Base-by-base conservation (phyloP, 176 grass and related monocot genomes). In the Ensete glaucum region DNA sequence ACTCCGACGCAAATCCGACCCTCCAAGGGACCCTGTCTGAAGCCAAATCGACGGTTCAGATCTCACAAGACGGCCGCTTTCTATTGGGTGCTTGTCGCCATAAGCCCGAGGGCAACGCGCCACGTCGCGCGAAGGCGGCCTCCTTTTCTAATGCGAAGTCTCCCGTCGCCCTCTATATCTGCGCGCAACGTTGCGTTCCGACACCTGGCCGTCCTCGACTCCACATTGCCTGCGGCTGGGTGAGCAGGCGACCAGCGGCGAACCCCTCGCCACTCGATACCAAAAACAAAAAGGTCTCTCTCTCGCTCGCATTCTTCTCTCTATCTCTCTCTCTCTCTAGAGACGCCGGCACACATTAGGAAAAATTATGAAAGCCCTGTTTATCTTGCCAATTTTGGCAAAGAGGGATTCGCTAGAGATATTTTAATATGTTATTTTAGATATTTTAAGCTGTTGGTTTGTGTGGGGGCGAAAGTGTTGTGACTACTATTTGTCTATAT, bases 61-160 rank as follows among this genome's bases (percentile, higher is more conserved):
- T 89, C 27, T 69, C 0, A 67, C 83, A 82, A 92, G 81, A 68
- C 92, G 56, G 58, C 77, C 54, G 5, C 11, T 2, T 0, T 13
- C 9, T 17, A 86, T 92, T 89, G 92, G 89, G 11, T 14, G 26
- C 22, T 22, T 13, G 54, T 82, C 89, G 84, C 13, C 85, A 64
- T 89, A 82, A 20, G 56, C 9, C 9, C 72, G 70, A 10, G 26
- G 56, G 68, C 72, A 53, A 51, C 67, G 52, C 66, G 92, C 81
- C 92, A 96, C 89, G 92, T 96, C 75, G 64, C 83, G 64, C 72
- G 26, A 22, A 11, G 76, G 80, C 80, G 34, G 79, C 81, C 77
- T 77, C 72, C 22, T 25, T 71, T 62, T 53, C 59, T 22, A 12
- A 62, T 14, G 8, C 11, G 54, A 78, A 83, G 58, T 59, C 63